Percentiles rank a stretch among this genome's conserved stretches.
phyloP scores from a whole-genome alignment of 305 asterid genomes.

The Ilex paraguariensis region DNA sequence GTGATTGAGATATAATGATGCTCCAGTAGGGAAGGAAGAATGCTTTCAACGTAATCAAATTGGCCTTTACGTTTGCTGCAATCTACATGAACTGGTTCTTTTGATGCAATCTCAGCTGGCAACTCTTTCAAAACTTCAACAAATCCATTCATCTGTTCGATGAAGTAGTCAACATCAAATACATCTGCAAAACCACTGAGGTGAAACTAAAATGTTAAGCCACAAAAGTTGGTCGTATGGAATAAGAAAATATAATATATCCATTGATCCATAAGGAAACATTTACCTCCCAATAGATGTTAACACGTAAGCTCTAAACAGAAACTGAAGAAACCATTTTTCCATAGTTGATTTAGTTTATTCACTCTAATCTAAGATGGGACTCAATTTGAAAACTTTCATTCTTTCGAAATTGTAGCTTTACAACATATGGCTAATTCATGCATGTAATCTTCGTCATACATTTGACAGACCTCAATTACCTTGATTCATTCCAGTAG shows the following conservation, averaged over 20 bases:
- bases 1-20: constrained; percentile 81
- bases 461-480: constrained; percentile 4
- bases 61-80: constrained; percentile 96
- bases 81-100: constrained; percentile 86
- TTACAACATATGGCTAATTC: too few species aligned
- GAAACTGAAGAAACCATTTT: too few species aligned
- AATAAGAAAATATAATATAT: constrained; percentile 1
- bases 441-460: not conserved
- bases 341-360: not conserved
- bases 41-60: constrained; percentile 81
- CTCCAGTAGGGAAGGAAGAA: constrained; percentile 80
- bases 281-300: not conserved
- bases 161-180: constrained; percentile 88
- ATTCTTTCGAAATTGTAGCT: not conserved
- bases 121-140: constrained; percentile 71
- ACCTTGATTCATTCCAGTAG: constrained; percentile 98
- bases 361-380: not conserved
- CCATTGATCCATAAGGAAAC: not conserved
- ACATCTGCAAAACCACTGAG: constrained; percentile 89
- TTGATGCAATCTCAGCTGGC: constrained; percentile 74
- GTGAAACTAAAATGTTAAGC: not conserved
- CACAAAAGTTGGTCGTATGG: not conserved
- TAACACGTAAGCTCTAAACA: not conserved
- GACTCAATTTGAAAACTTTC: too few species aligned
- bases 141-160: constrained; percentile 71